Percentiles rank a stretch among this genome's conserved stretches.
Conservation (phyloP, 352 stramenopile species). For the Pythium phragmiticola region DNA sequence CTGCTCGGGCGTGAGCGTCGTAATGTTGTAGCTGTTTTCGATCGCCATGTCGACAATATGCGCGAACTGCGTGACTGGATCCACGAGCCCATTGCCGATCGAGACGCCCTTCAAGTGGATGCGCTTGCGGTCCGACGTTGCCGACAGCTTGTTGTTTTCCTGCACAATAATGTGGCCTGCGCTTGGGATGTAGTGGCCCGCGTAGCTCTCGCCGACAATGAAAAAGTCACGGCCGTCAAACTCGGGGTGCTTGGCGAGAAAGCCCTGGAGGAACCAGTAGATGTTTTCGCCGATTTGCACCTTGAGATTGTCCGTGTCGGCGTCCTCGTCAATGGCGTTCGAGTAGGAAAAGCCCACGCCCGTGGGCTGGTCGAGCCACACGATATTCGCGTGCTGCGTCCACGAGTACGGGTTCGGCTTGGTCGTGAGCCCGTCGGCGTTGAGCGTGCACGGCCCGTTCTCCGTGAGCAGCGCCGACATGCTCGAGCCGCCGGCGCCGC, state of each 20-base stretch:
- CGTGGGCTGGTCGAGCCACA: conserved; percentile 45
- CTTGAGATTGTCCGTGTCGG: conserved; percentile 29
- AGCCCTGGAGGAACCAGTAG: conserved; percentile 54
- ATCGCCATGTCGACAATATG: conserved; percentile 44
- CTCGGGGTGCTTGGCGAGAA: conserved; percentile 43
- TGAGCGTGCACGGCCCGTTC: conserved; percentile 53
- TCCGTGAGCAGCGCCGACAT: conserved; percentile 42
- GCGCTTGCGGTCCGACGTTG: conserved; percentile 31
- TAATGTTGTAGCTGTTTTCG: conserved; percentile 60
- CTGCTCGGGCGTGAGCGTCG: conserved; percentile 33
- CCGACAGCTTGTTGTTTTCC: conserved; percentile 21
- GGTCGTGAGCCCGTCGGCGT: conserved; percentile 9
- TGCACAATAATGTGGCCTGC: conserved; percentile 42
- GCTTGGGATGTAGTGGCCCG: conserved; percentile 49
- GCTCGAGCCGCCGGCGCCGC: conserved; percentile 41
- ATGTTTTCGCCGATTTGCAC: conserved; percentile 42
- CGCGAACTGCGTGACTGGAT: conserved; percentile 31
- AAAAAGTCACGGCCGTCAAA: conserved; percentile 44
- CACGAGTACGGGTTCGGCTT: not conserved
- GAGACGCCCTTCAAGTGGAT: conserved; percentile 64
- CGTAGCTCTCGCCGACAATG: conserved; percentile 58
- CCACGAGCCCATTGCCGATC: conserved; percentile 72
- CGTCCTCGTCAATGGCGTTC: not conserved
- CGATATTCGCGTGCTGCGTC: conserved; percentile 27
- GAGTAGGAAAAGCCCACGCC: conserved; percentile 43